Evolutionary conservation across 1,284 basidiomycete genomes (phyloP).

Genomic region (Ustilago loliicola): DNA sequence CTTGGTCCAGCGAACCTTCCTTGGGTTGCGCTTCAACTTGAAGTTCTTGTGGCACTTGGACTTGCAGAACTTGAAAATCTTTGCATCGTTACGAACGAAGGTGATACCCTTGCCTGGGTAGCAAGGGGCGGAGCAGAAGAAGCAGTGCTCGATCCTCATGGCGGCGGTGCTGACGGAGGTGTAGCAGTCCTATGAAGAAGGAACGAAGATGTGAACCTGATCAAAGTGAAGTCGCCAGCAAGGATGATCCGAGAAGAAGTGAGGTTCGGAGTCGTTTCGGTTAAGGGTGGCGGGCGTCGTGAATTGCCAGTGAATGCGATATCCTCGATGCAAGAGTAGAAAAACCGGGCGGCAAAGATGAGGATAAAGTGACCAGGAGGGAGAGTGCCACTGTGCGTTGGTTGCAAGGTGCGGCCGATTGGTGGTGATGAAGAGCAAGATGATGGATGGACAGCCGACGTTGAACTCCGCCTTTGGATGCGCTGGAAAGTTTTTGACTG

Average conservation of each 20-base stretch:
- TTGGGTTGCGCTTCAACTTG: slow-evolving; percentile 99
- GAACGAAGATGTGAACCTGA: not conserved
- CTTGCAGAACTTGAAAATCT: slow-evolving; percentile 68
- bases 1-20: slow-evolving; percentile 99
- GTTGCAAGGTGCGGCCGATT: not conserved
- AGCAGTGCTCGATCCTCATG: slow-evolving; percentile 72
- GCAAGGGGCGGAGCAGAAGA: slow-evolving; percentile 86
- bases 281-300: not conserved
- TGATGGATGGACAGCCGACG: not conserved
- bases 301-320: not conserved
- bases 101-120: slow-evolving; percentile 84
- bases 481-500: slow-evolving; percentile 9
- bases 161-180: not conserved
- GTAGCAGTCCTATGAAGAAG: not conserved
- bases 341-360: too few species aligned
- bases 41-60: slow-evolving; percentile 71
- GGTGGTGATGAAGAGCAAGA: not conserved
- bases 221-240: not conserved
- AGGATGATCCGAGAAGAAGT: not conserved
- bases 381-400: not conserved
- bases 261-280: not conserved
- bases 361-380: not conserved
- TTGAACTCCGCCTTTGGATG: not conserved
- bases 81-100: slow-evolving; percentile 70
- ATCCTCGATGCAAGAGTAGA: too few species aligned